Conservation (phyloP, 169 alveolate species). For the Plasmodium vivax region DNA sequence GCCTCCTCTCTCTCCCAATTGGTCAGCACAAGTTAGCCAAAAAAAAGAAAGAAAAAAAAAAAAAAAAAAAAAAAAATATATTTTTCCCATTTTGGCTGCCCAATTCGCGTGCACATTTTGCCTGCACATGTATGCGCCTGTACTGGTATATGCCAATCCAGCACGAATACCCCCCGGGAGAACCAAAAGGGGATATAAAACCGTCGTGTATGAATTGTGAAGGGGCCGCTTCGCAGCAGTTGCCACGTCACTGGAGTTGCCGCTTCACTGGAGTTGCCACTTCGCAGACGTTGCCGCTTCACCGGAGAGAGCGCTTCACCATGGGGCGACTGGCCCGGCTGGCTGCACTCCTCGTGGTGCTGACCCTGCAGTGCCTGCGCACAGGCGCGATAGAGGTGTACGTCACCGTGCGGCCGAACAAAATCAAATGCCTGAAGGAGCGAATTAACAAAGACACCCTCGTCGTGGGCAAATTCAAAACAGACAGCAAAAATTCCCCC, state of each 20-base stretch:
- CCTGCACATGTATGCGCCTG: background rate
- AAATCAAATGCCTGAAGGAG: constrained; percentile 50
- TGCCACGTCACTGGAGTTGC: too few relatives aligned
- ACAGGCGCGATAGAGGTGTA: constrained; percentile 22
- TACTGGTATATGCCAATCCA: background rate
- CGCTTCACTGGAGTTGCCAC: too few relatives aligned
- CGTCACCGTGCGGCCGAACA: constrained; percentile 18
- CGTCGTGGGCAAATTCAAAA: constrained; percentile 38
- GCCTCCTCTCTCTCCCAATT: background rate
- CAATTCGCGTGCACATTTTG: background rate
- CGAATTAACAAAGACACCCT: constrained; percentile 49
- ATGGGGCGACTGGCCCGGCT: background rate
- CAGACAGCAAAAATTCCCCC: background rate
- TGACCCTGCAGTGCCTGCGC: background rate
- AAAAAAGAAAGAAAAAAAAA: too few relatives aligned
- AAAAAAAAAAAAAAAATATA: too few relatives aligned
- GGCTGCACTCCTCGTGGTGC: background rate
- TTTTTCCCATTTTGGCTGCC: background rate
- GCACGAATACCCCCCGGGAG: background rate
- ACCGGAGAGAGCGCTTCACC: background rate
- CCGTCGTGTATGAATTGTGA: background rate
- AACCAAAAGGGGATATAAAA: too few relatives aligned
- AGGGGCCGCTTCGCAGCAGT: background rate
- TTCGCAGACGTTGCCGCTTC: too few relatives aligned
- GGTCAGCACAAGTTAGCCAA: background rate